Conservation (phyloP, 2,329 filamentous ascomycete genomes). For the Pleoardoris graminearum region DNA sequence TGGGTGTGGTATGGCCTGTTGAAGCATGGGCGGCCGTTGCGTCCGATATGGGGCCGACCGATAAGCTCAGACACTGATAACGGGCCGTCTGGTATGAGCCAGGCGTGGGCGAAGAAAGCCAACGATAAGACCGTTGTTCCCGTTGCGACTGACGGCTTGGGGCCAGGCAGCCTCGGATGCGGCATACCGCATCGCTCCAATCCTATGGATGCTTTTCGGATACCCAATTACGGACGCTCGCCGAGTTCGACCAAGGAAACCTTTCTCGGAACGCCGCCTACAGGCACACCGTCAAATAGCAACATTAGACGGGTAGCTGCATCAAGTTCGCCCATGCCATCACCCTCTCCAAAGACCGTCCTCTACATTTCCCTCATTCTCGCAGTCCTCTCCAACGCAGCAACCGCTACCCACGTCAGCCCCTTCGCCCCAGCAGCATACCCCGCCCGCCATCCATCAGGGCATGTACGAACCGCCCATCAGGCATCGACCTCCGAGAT, state of each 20-base stretch:
- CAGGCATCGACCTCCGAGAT: constrained; percentile 24
- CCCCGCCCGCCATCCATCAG: constrained; percentile 17
- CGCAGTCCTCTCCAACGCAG: constrained; percentile 48
- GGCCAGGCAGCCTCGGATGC: constrained; percentile 18
- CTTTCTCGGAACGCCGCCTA: constrained; percentile 24
- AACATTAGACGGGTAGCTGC: constrained; percentile 38
- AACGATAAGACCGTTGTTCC: constrained; percentile 7
- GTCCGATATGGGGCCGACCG: constrained; percentile 39
- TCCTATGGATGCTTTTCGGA: constrained; percentile 41
- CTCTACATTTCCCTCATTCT: constrained; percentile 53
- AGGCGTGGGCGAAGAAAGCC: constrained; percentile 25
- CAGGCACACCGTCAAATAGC: constrained; percentile 28
- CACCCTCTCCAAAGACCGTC: constrained; percentile 49
- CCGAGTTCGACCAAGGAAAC: constrained; percentile 31
- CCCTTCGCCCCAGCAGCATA: constrained; percentile 28
- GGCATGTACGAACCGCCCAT: constrained; percentile 12
- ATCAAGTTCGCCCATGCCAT: constrained; percentile 50
- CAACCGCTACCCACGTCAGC: constrained; percentile 32
- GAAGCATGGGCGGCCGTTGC: constrained; percentile 53
- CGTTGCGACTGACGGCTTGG: neutral
- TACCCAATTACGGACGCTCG: constrained; percentile 44
- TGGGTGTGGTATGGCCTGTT: constrained; percentile 68
- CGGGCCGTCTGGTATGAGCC: constrained; percentile 33
- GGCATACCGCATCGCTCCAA: constrained; percentile 33
- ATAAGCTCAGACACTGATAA: constrained; percentile 23